phyloP scores from a whole-genome alignment of 768 basidiomycete species.

The Pisolithus albus region DNA sequence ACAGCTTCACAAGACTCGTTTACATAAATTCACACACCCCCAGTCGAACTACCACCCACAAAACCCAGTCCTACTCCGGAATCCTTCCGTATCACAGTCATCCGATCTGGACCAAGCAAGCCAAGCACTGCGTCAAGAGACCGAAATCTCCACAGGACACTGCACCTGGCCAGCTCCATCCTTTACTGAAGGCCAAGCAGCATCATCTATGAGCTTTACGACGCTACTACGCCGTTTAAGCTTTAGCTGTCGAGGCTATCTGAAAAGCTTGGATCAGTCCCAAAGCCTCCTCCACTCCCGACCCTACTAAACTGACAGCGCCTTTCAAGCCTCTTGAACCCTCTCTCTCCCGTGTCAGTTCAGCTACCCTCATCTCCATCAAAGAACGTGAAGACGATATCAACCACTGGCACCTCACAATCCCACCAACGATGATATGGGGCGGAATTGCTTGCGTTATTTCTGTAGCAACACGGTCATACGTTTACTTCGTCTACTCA shows the following conservation, averaged over 20 bases:
- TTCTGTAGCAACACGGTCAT: conserved; percentile 41
- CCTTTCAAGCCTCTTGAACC: conserved; percentile 22
- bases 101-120: too few species aligned
- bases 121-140: too few species aligned
- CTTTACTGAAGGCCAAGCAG: conserved; percentile 1
- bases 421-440: conserved; percentile 42
- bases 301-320: conserved; percentile 8
- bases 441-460: conserved; percentile 47
- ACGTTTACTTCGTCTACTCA: conserved; percentile 31
- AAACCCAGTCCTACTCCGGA: too few species aligned
- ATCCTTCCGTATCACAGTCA: too few species aligned
- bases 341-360: conserved; percentile 14
- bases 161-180: conserved; percentile 4
- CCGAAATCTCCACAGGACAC: conserved; percentile 7
- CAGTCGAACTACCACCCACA: too few species aligned
- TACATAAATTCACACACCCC: too few species aligned
- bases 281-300: conserved; percentile 24
- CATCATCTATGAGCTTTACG: conserved; percentile 1
- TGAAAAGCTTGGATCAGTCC: conserved; percentile 18
- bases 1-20: too few species aligned
- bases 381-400: conserved; percentile 42
- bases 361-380: conserved; percentile 15
- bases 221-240: conserved; percentile 6
- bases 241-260: conserved; percentile 1
- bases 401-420: conserved; percentile 46